phyloP scores from a whole-genome alignment of 2,329 filamentous ascomycete species.

The Cordyceps pruinosa region DNA sequence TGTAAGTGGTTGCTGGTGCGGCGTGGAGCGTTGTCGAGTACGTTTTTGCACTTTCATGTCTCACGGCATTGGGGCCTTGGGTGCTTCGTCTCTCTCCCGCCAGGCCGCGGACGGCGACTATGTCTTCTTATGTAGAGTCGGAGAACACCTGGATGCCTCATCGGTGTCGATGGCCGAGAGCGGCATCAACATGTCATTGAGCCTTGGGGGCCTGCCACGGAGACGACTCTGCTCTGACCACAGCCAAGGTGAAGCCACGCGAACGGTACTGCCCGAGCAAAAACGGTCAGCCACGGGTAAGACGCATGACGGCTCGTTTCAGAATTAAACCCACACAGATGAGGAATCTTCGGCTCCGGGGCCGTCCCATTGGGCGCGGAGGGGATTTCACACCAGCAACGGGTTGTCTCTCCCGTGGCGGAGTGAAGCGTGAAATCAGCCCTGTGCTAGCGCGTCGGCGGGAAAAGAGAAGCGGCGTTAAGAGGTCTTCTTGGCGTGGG shows the following conservation, averaged over 20 bases:
- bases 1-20: background rate
- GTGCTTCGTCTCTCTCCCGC: background rate
- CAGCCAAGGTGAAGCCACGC: background rate
- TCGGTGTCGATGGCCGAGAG: background rate
- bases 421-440: background rate
- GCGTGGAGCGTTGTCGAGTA: background rate
- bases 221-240: background rate
- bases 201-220: background rate
- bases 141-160: background rate
- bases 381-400: background rate
- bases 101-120: background rate
- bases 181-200: background rate
- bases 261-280: background rate
- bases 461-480: background rate
- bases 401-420: background rate
- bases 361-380: background rate
- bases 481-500: background rate
- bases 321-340: background rate
- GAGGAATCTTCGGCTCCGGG: background rate
- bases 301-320: background rate
- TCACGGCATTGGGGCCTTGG: background rate
- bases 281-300: background rate
- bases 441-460: background rate
- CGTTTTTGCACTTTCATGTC: conserved; percentile 4
- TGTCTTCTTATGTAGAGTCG: background rate